phyloP scores from a whole-genome alignment of 2,329 filamentous ascomycete species.

The Tympanopsis confertula region DNA sequence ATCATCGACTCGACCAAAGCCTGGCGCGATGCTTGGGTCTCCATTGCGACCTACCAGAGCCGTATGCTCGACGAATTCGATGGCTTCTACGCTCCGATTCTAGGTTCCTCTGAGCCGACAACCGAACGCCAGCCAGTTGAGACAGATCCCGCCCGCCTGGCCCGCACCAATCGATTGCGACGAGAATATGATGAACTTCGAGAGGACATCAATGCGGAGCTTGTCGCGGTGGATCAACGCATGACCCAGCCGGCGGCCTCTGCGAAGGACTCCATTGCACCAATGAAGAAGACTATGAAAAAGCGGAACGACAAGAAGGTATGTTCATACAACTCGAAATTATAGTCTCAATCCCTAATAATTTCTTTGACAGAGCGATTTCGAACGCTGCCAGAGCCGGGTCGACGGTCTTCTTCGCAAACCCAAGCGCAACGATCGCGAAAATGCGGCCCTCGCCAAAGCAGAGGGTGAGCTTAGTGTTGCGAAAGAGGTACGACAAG shows the following conservation, averaged over 20 bases:
- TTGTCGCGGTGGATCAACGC: slow-evolving; percentile 57
- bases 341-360: background rate
- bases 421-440: slow-evolving; percentile 56
- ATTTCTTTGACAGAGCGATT: slow-evolving; percentile 41
- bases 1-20: slow-evolving; percentile 64
- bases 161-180: slow-evolving; percentile 53
- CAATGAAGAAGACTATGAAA: slow-evolving; percentile 73
- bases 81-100: slow-evolving; percentile 64
- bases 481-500: slow-evolving; percentile 43
- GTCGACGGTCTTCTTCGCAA: slow-evolving; percentile 63
- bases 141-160: slow-evolving; percentile 43
- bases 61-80: slow-evolving; percentile 58
- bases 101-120: slow-evolving; percentile 48
- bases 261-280: slow-evolving; percentile 56
- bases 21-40: slow-evolving; percentile 71
- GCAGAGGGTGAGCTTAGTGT: slow-evolving; percentile 58
- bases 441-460: slow-evolving; percentile 60
- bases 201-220: slow-evolving; percentile 59
- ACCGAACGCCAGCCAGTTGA: slow-evolving; percentile 46
- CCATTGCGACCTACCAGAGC: slow-evolving; percentile 58
- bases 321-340: slow-evolving; percentile 17
- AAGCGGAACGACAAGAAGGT: slow-evolving; percentile 67
- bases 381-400: slow-evolving; percentile 64
- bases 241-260: slow-evolving; percentile 60
- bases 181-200: slow-evolving; percentile 61